A percentile compares a stretch with the other conserved stretches of the same genome.
Conservation (phyloP, 768 basidiomycete species). For the Leccinum barrowsii region DNA sequence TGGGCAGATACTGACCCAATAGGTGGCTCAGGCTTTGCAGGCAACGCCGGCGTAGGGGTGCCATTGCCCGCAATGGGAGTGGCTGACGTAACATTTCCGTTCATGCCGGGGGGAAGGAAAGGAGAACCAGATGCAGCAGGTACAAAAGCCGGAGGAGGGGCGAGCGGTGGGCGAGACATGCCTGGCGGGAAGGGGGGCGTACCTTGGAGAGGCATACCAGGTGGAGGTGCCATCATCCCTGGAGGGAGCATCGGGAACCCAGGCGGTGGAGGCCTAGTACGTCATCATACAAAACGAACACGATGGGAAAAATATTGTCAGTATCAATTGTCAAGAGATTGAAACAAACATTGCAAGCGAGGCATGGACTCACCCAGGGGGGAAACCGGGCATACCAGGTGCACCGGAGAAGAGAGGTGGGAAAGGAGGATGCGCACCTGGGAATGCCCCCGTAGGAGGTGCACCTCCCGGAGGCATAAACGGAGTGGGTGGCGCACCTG, state of each 20-base stretch:
- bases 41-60: slow-evolving; percentile 17
- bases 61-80: slow-evolving; percentile 23
- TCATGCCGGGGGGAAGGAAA: slow-evolving; percentile 23
- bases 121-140: slow-evolving; percentile 33
- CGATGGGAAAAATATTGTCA: slow-evolving; percentile 15
- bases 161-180: slow-evolving; percentile 32
- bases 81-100: slow-evolving; percentile 17
- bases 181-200: slow-evolving; percentile 37
- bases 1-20: slow-evolving; percentile 23
- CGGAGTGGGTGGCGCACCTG: slow-evolving; percentile 44
- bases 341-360: slow-evolving; percentile 12
- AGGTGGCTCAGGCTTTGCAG: slow-evolving; percentile 7
- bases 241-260: slow-evolving; percentile 51
- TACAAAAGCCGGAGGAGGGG: slow-evolving; percentile 36
- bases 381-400: slow-evolving; percentile 49
- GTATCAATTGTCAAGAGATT: slow-evolving; percentile 12
- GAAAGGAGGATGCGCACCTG: slow-evolving; percentile 34
- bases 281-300: slow-evolving; percentile 9
- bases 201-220: slow-evolving; percentile 37
- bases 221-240: slow-evolving; percentile 32
- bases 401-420: slow-evolving; percentile 42
- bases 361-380: slow-evolving; percentile 47
- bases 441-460: slow-evolving; percentile 38
- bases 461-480: slow-evolving; percentile 35
- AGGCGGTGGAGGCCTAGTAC: slow-evolving; percentile 45